Percentiles rank a stretch among this genome's conserved stretches.
Conservation (phyloP, 192 early-diverging fungal species). For the Backusella tuberculispora region DNA sequence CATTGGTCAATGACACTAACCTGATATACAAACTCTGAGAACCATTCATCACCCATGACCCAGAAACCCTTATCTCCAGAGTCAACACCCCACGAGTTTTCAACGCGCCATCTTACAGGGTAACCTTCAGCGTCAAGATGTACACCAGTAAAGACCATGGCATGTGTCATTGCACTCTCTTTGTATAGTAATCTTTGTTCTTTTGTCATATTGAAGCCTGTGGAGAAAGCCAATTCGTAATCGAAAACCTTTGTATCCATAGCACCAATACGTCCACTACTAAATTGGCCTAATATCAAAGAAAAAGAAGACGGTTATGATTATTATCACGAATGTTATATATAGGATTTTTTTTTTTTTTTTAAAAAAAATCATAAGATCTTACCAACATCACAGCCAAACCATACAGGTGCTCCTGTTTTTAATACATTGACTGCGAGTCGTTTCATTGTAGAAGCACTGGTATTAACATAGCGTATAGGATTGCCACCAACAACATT, state of each 20-base stretch:
- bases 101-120: slow-evolving; percentile 74
- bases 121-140: slow-evolving; percentile 66
- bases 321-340: no score
- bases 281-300: slow-evolving; percentile 52
- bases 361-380: no score
- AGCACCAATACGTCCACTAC: slow-evolving; percentile 56
- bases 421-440: slow-evolving; percentile 62
- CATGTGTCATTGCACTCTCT: slow-evolving; percentile 79
- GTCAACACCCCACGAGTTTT: slow-evolving; percentile 56
- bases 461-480: slow-evolving; percentile 72
- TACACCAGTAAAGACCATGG: slow-evolving; percentile 81
- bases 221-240: slow-evolving; percentile 68
- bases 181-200: slow-evolving; percentile 71
- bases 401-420: slow-evolving; percentile 74
- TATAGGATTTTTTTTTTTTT: no score
- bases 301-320: not conserved
- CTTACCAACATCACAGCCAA: slow-evolving; percentile 70
- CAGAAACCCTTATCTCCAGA: slow-evolving; percentile 76
- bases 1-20: no score
- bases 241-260: slow-evolving; percentile 68
- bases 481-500: slow-evolving; percentile 70
- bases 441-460: slow-evolving; percentile 57
- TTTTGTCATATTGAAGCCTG: slow-evolving; percentile 64
- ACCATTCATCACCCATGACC: slow-evolving; percentile 82
- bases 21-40: slow-evolving; percentile 77